Conservation (phyloP, 495 filamentous ascomycete species). For the Trichoderma virens region DNA sequence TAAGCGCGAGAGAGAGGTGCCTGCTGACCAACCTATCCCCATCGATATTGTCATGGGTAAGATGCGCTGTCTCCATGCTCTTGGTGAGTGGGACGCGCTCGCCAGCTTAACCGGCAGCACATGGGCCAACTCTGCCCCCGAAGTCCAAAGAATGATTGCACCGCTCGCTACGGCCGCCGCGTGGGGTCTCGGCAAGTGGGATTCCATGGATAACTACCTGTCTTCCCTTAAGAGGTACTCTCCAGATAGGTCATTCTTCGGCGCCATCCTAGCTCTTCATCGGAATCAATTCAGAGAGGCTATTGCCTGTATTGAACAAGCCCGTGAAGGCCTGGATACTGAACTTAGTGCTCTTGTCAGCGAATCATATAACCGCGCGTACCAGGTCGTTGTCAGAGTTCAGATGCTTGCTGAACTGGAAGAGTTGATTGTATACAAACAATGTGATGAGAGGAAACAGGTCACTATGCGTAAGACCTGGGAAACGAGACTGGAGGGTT, state of each 20-base stretch:
- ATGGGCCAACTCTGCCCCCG: conserved; percentile 77
- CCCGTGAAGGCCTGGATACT: conserved; percentile 86
- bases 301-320: conserved; percentile 74
- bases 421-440: conserved; percentile 96
- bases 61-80: conserved; percentile 95
- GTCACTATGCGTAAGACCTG: conserved; percentile 87
- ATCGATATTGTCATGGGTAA: conserved; percentile 98
- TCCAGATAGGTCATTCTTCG: conserved; percentile 94
- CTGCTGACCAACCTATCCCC: conserved; percentile 50
- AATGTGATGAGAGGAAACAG: conserved; percentile 79
- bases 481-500: conserved; percentile 89
- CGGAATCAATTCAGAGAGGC: conserved; percentile 92
- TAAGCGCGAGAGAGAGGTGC: conserved; percentile 62
- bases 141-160: conserved; percentile 81
- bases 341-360: conserved; percentile 91
- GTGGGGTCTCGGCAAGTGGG: conserved; percentile 97
- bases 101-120: conserved; percentile 84
- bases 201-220: conserved; percentile 94
- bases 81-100: conserved; percentile 93
- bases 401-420: conserved; percentile 99
- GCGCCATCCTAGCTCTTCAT: conserved; percentile 86
- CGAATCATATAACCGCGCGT: conserved; percentile 94
- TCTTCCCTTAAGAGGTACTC: conserved; percentile 87
- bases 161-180: conserved; percentile 90
- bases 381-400: conserved; percentile 89